A percentile compares a stretch with the other conserved stretches of the same genome.
phyloP scores from a whole-genome alignment of 1,284 basidiomycete genomes.

The Tylopilus orsonianus region DNA sequence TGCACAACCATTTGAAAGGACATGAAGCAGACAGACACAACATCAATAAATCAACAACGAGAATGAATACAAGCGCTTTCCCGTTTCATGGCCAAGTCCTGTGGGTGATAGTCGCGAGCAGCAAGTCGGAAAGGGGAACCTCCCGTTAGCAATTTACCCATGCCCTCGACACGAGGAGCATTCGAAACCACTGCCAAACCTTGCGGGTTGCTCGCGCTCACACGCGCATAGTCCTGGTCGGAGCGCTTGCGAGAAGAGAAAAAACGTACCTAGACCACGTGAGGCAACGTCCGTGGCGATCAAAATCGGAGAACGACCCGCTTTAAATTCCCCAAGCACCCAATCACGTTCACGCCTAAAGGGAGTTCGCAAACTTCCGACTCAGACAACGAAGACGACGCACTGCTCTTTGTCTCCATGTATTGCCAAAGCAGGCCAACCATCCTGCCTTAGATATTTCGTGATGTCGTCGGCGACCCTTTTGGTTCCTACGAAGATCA shows the following conservation, averaged over 20 bases:
- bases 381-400: constrained; percentile 35
- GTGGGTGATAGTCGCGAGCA: constrained; percentile 30
- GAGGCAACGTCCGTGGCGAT: constrained; percentile 98
- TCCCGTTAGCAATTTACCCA: constrained; percentile 27
- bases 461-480: constrained; percentile 98
- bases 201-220: constrained; percentile 32
- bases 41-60: constrained; percentile 54
- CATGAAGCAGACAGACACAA: constrained; percentile 43
- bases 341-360: constrained; percentile 95
- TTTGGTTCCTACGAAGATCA: constrained; percentile 99
- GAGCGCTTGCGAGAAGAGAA: constrained; percentile 37
- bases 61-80: constrained; percentile 55
- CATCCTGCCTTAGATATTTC: constrained; percentile 95
- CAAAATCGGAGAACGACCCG: constrained; percentile 94
- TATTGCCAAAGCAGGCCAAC: constrained; percentile 98
- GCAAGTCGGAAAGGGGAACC: constrained; percentile 19
- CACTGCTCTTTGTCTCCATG: constrained; percentile 98
- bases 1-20: constrained; percentile 35
- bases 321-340: constrained; percentile 98
- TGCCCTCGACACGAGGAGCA: constrained; percentile 24
- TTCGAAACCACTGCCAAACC: constrained; percentile 30
- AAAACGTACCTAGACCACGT: constrained; percentile 97
- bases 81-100: constrained; percentile 28
- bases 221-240: constrained; percentile 26
- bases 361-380: constrained; percentile 19